phyloP scores from a whole-genome alignment of 2,329 filamentous ascomycete genomes.

The Corinectria fuckeliana region DNA sequence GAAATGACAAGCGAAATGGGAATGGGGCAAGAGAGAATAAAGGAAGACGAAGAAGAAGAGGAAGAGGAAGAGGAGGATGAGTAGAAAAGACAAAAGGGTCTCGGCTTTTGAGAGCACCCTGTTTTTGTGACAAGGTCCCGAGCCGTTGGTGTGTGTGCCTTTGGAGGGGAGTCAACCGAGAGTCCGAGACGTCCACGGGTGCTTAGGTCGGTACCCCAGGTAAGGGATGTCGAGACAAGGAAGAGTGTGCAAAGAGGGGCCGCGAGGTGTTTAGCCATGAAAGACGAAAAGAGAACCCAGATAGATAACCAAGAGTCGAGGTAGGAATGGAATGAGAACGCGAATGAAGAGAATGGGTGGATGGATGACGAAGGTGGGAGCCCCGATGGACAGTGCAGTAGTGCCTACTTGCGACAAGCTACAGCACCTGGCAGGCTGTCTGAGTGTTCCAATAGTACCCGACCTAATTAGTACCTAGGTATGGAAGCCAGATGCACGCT shows the following conservation, averaged over 20 bases:
- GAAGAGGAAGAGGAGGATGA: neutral
- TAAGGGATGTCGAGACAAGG: neutral
- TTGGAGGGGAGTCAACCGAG: neutral
- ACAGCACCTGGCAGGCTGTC: no score
- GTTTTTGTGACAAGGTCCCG: neutral
- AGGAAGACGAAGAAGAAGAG: no score
- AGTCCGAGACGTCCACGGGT: neutral
- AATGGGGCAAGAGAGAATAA: neutral
- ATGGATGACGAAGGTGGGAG: neutral
- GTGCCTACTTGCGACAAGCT: no score
- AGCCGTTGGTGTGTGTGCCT: neutral
- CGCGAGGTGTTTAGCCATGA: neutral
- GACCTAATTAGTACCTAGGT: neutral
- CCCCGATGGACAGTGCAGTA: neutral
- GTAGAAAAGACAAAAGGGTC: neutral
- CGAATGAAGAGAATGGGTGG: slow-evolving; percentile 2
- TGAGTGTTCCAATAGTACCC: no score
- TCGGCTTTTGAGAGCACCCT: slow-evolving; percentile 1
- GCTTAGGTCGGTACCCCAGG: neutral
- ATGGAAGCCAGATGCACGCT: neutral
- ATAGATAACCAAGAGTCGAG: neutral
- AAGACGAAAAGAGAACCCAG: neutral
- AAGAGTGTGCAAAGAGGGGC: neutral
- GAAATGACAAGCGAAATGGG: neutral
- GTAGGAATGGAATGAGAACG: slow-evolving; percentile 1